phyloP scores from a whole-genome alignment of 2,329 filamentous ascomycete genomes.

The Diaporthe amygdali region DNA sequence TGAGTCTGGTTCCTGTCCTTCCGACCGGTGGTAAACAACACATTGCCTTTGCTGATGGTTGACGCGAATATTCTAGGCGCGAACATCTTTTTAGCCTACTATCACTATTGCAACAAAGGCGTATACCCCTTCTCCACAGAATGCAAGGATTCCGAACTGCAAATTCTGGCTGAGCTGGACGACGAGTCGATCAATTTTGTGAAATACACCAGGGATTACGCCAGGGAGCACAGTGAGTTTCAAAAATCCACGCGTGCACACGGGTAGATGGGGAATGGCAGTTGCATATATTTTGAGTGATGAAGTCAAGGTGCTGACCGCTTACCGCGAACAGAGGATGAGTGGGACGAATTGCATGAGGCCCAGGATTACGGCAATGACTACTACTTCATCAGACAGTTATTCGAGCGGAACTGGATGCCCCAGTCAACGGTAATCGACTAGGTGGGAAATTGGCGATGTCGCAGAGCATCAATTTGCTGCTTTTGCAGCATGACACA shows the following conservation, averaged over 20 bases:
- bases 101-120: conserved; percentile 69
- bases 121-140: conserved; percentile 62
- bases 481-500: background rate
- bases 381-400: conserved; percentile 64
- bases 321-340: conserved; percentile 34
- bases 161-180: conserved; percentile 55
- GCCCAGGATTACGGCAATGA: conserved; percentile 56
- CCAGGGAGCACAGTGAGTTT: conserved; percentile 54
- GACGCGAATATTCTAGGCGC: conserved; percentile 49
- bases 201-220: conserved; percentile 48
- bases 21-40: background rate
- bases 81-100: conserved; percentile 66
- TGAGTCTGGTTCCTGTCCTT: conserved; percentile 49
- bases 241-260: too few species aligned
- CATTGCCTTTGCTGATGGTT: background rate
- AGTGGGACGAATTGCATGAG: conserved; percentile 50
- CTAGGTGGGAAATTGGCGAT: background rate
- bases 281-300: background rate
- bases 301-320: conserved; percentile 18
- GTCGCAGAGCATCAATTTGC: background rate
- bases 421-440: conserved; percentile 35
- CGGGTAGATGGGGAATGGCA: conserved; percentile 22
- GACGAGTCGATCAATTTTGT: conserved; percentile 54
- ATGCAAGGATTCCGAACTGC: conserved; percentile 61
- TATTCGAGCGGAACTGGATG: conserved; percentile 62